These are phyloP conservation scores for Kwoniella botswanensis DNA, from an alignment of 768 basidiomycete species.

Conservation along the genomic window DNA sequence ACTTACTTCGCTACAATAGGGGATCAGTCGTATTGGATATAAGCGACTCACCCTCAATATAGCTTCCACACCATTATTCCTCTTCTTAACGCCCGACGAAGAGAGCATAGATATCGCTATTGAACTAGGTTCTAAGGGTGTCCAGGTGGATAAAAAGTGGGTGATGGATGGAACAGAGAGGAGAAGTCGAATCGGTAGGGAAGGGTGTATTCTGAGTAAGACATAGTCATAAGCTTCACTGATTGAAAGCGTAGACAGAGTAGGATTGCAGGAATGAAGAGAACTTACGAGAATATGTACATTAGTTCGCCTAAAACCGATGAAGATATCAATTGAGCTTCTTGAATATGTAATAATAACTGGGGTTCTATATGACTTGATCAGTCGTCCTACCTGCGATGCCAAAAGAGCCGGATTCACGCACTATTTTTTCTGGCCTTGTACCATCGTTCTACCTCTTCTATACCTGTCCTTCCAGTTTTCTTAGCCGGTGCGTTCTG, in stretches of 20 bases:
- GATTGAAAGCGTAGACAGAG: background rate
- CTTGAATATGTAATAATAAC: constrained; percentile 40
- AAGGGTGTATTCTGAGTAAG: constrained; percentile 29
- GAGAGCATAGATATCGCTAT: constrained; percentile 40
- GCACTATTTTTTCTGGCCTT: constrained; percentile 27
- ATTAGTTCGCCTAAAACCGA: constrained; percentile 40
- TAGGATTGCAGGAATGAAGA: background rate
- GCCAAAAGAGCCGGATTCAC: constrained; percentile 1
- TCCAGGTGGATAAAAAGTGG: constrained; percentile 35
- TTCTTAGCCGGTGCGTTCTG: constrained; percentile 14
- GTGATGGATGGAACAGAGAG: constrained; percentile 44
- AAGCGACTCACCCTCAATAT: constrained; percentile 22
- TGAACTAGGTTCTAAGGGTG: constrained; percentile 38
- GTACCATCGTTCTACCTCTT: constrained; percentile 43
- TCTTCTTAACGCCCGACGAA: constrained; percentile 14
- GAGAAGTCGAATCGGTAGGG: constrained; percentile 37
- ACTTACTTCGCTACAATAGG: background rate
- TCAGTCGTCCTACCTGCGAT: background rate
- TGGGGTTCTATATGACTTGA: constrained; percentile 26
- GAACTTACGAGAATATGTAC: constrained; percentile 43
- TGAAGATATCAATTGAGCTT: constrained; percentile 42
- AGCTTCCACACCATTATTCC: constrained; percentile 22
- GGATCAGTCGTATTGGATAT: background rate
- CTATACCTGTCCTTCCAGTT: constrained; percentile 34
- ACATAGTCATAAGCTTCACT: background rate